These are phyloP conservation scores for Colletotrichum plurivorum DNA, from an alignment of 2,329 filamentous ascomycete species.

Conservation along the genomic window DNA sequence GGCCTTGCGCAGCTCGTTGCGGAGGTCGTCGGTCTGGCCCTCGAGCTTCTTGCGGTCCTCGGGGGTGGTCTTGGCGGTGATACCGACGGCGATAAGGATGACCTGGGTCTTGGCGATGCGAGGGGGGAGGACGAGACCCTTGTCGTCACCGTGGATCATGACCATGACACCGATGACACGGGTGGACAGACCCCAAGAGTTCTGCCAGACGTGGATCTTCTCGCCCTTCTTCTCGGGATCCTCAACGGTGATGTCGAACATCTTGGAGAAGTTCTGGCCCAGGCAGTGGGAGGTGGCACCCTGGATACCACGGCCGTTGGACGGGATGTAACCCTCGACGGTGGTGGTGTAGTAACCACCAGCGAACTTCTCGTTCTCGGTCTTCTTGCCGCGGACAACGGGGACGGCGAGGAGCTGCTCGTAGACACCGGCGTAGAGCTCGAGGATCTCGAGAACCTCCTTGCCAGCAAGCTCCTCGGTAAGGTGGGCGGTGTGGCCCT, in stretches of 20 bases:
- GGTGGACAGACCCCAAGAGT: conserved; percentile 98
- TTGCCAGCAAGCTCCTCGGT: conserved; percentile 84
- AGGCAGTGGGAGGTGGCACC: conserved; percentile 95
- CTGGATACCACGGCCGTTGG: conserved; percentile 96
- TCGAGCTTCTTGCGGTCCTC: conserved; percentile 85
- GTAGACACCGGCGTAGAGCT: conserved; percentile 93
- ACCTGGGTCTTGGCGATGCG: conserved; percentile 89
- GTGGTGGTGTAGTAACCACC: conserved; percentile 98
- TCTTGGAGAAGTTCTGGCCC: conserved; percentile 98
- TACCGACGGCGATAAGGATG: conserved; percentile 91
- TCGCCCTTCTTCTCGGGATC: conserved; percentile 87
- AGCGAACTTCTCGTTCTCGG: conserved; percentile 98
- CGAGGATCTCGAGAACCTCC: conserved; percentile 93
- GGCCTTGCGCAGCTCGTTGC: conserved; percentile 76
- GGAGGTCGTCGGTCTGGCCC: conserved; percentile 81
- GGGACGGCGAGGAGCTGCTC: conserved; percentile 94
- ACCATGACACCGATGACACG: conserved; percentile 99
- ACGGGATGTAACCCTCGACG: conserved; percentile 95
- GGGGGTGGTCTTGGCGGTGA: conserved; percentile 87
- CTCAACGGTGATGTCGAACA: conserved; percentile 98
- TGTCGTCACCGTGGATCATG: conserved; percentile 97
- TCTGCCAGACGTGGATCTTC: conserved; percentile 94
- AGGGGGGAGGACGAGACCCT: conserved; percentile 93
- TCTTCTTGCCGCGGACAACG: conserved; percentile 94
- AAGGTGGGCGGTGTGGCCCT: conserved; percentile 92